phyloP scores from a whole-genome alignment of 2,329 filamentous ascomycete species.

The Westerdykella sp. region DNA sequence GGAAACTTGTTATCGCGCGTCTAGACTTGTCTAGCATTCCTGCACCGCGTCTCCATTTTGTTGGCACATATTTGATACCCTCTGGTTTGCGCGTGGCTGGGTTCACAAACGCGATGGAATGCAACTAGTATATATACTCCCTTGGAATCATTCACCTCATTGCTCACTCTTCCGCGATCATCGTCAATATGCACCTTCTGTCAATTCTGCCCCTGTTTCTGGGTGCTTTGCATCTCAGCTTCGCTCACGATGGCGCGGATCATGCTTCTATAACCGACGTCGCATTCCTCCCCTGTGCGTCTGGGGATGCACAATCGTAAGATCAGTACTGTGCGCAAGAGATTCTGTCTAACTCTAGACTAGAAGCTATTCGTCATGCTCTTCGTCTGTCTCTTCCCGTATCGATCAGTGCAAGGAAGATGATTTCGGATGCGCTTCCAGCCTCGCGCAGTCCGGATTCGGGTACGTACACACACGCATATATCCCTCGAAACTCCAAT shows the following conservation, averaged over 20 bases:
- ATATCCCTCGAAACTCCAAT: too few species aligned
- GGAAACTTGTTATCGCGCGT: too few species aligned
- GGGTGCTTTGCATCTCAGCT: neutral
- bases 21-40: too few species aligned
- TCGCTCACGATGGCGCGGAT: conserved; percentile 1
- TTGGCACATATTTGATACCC: too few species aligned
- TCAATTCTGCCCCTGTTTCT: conserved; percentile 4
- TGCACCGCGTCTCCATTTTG: too few species aligned
- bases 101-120: too few species aligned
- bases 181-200: neutral
- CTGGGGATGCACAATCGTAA: conserved; percentile 7
- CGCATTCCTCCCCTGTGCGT: conserved; percentile 7
- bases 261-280: conserved; percentile 5
- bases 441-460: conserved; percentile 8
- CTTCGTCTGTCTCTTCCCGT: conserved; percentile 5
- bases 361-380: conserved; percentile 10
- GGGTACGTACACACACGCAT: conserved; percentile 2
- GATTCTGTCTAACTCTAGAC: neutral
- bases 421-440: conserved; percentile 10
- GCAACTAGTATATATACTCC: too few species aligned
- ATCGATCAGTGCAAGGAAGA: conserved; percentile 9
- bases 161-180: too few species aligned
- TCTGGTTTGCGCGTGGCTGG: too few species aligned
- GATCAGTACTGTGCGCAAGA: neutral
- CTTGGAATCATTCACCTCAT: too few species aligned